A percentile compares a stretch with the other conserved stretches of the same genome.
These are phyloP conservation scores for Curvularia eragrostidis DNA, from an alignment of 2,329 filamentous ascomycete species.

Conservation along the genomic window DNA sequence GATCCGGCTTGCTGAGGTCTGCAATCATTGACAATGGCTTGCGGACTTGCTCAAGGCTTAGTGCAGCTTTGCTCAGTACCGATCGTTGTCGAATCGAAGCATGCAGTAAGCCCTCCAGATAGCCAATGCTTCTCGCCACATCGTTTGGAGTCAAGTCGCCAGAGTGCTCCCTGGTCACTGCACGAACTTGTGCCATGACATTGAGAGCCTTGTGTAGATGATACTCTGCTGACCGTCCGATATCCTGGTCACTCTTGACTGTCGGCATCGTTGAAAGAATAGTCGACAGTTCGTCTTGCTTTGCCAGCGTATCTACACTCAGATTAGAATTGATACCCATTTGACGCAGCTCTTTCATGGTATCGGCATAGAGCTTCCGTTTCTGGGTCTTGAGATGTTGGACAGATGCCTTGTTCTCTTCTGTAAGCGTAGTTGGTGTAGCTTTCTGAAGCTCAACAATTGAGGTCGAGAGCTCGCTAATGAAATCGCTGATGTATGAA, in stretches of 20 bases:
- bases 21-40: conserved; percentile 47
- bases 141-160: conserved; percentile 85
- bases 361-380: conserved; percentile 87
- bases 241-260: conserved; percentile 37
- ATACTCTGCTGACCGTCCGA: conserved; percentile 61
- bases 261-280: conserved; percentile 66
- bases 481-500: conserved; percentile 69
- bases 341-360: conserved; percentile 77
- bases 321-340: conserved; percentile 93
- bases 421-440: conserved; percentile 79
- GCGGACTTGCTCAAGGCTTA: conserved; percentile 48
- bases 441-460: conserved; percentile 80
- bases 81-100: conserved; percentile 67
- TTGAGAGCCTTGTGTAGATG: conserved; percentile 83
- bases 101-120: conserved; percentile 83
- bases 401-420: conserved; percentile 83
- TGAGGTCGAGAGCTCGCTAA: conserved; percentile 70
- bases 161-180: conserved; percentile 74
- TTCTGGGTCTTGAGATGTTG: conserved; percentile 93
- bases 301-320: conserved; percentile 72
- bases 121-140: conserved; percentile 77
- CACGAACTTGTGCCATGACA: conserved; percentile 71
- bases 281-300: conserved; percentile 73
- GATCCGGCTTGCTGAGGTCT: conserved; percentile 34
- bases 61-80: conserved; percentile 42